Evolutionary conservation across 2,329 filamentous ascomycete species (phyloP), one percentile per base, ranked within the genome.

Genomic region (Fusarium vanettenii): DNA sequence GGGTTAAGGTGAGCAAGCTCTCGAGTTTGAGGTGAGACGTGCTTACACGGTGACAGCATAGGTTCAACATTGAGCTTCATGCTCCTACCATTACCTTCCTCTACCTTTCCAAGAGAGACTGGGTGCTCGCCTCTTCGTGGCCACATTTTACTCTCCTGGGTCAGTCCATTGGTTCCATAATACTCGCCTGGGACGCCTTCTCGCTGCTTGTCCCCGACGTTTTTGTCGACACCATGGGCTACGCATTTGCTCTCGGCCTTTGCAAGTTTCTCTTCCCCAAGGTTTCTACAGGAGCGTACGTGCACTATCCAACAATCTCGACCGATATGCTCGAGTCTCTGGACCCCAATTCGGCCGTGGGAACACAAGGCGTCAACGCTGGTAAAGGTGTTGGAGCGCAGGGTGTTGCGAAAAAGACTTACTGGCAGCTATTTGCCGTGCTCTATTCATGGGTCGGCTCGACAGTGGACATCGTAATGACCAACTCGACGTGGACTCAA

Each of bases 161-260:
- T n/a, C 97, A 99, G 82, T 97, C 95, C 3, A 80, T 98, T 5
- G 97, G 97, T 48, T 98, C 95, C 7, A 81, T 99, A 55, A 81
- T 98, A 31, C 88, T 99, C 64, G 95, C 94, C 29, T 97, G 94
- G 88, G 96, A 99, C 80, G 96, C 96, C 13, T 97, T 99, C 82
- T 92, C 91, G n/a, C 90, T 98, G 4, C 88, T 98, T 4, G 94
- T 96, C 0, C 97, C 97, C 0, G 97, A 99, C 82, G 89, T 98
- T 62, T 98, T 98, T 81, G 88, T 99, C 78, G 97, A 99, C 81
- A 99, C 97, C 2, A 98, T 99, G 95, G 97, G 97, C 72, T 99
- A 98, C 80, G 95, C 96, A 29, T 99, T 98, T 81, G 90, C 94
- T 0, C 89, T 98, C 13, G 95, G 94, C 10, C 87, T 98, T 4